A percentile compares a stretch with the other conserved stretches of the same genome.
phyloP scores from a whole-genome alignment of 257 asterid species.

The Plectranthus barbatus region DNA sequence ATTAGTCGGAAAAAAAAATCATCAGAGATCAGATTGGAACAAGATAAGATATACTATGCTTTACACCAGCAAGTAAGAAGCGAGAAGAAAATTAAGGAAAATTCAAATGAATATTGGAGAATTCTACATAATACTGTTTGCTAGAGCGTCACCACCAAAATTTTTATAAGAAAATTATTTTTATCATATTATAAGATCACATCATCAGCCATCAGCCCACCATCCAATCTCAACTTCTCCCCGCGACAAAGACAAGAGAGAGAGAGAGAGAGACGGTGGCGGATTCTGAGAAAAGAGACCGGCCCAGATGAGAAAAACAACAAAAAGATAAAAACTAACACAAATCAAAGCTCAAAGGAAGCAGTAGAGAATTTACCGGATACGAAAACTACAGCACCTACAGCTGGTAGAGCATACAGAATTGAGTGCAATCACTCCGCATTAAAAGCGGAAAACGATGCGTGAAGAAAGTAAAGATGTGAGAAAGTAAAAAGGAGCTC shows the following conservation, averaged over 20 bases:
- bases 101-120: not conserved
- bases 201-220: slow-evolving; percentile 15
- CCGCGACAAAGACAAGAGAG: slow-evolving; percentile 1
- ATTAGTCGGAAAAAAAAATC: slow-evolving; percentile 11
- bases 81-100: not conserved
- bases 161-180: not conserved
- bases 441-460: slow-evolving; percentile 6
- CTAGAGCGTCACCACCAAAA: not conserved
- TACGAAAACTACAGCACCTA: slow-evolving; percentile 5
- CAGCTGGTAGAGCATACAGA: slow-evolving; percentile 3
- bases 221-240: slow-evolving; percentile 12
- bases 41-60: slow-evolving; percentile 7
- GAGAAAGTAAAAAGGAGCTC: slow-evolving; percentile 12
- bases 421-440: slow-evolving; percentile 11
- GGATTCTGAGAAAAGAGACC: slow-evolving; percentile 4
- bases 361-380: slow-evolving; percentile 8
- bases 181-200: slow-evolving; percentile 6
- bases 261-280: not conserved
- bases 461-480: not conserved
- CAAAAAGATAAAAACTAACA: slow-evolving; percentile 17
- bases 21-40: slow-evolving; percentile 18
- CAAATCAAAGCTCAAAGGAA: slow-evolving; percentile 6
- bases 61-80: not conserved
- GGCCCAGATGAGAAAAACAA: slow-evolving; percentile 14
- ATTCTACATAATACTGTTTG: not conserved